These are phyloP conservation scores for Cenchrus americanus DNA, from an alignment of 176 grass and related monocot species.

Conservation along the genomic window DNA sequence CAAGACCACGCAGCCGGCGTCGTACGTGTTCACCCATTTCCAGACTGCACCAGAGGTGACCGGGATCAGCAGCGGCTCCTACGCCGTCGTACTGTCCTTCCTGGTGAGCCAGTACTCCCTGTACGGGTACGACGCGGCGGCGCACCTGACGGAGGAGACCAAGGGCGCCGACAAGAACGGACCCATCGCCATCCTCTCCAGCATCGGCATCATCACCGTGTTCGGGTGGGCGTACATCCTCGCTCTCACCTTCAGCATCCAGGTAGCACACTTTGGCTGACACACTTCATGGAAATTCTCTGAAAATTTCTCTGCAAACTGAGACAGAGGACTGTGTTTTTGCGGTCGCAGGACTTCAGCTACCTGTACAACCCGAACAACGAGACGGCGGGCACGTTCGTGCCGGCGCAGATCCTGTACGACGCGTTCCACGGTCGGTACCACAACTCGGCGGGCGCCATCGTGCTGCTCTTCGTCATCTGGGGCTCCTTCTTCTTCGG, in stretches of 20 bases:
- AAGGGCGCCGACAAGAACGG: slow-evolving; percentile 95
- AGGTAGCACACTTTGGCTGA: slow-evolving; percentile 35
- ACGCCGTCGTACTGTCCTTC: slow-evolving; percentile 75
- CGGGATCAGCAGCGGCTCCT: slow-evolving; percentile 70
- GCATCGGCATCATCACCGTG: slow-evolving; percentile 92
- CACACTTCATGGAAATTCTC: background rate
- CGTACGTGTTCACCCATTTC: slow-evolving; percentile 91
- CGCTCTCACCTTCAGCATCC: slow-evolving; percentile 98
- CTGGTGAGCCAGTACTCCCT: slow-evolving; percentile 98
- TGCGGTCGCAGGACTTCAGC: slow-evolving; percentile 52
- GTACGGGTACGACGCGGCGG: slow-evolving; percentile 95
- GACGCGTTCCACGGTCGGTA: slow-evolving; percentile 95
- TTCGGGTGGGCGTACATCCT: slow-evolving; percentile 99
- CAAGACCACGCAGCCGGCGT: slow-evolving; percentile 72
- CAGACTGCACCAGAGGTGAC: slow-evolving; percentile 66
- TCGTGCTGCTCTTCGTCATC: slow-evolving; percentile 83
- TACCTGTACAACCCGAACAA: slow-evolving; percentile 71
- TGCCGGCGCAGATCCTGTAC: slow-evolving; percentile 89
- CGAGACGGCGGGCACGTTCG: slow-evolving; percentile 86
- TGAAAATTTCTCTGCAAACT: background rate
- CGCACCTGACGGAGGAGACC: slow-evolving; percentile 97
- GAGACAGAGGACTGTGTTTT: background rate
- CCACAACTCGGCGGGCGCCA: slow-evolving; percentile 65
- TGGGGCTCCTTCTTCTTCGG: slow-evolving; percentile 99
- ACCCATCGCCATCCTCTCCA: slow-evolving; percentile 92